Evolutionary conservation across 371 early-diverging fungal genomes (phyloP).

Genomic region (Rhizopus arrhizus): DNA sequence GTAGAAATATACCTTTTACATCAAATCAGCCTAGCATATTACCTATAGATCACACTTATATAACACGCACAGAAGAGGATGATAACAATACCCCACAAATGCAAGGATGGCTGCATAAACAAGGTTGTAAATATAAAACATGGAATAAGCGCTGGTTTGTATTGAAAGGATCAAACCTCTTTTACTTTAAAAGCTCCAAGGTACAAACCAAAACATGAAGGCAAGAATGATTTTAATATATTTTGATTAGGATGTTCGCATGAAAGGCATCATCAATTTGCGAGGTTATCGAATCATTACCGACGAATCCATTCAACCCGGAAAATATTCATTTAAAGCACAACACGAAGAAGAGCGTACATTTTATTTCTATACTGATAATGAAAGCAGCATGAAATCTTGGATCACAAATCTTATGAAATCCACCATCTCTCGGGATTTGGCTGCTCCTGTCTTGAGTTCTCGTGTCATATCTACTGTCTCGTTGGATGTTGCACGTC

Average conservation of each 20-base stretch:
- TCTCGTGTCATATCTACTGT: slow-evolving; percentile 67
- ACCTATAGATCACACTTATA: slow-evolving; percentile 17
- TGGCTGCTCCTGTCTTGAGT: slow-evolving; percentile 63
- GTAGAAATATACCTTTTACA: slow-evolving; percentile 1
- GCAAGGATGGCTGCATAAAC: slow-evolving; percentile 70
- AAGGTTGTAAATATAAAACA: slow-evolving; percentile 64
- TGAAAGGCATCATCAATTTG: slow-evolving; percentile 58
- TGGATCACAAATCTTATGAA: slow-evolving; percentile 71
- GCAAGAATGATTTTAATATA: neutral
- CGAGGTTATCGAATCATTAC: slow-evolving; percentile 53
- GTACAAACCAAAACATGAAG: slow-evolving; percentile 19
- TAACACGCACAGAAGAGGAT: slow-evolving; percentile 16
- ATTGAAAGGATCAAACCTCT: slow-evolving; percentile 63
- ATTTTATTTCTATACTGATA: slow-evolving; percentile 64
- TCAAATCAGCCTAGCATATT: slow-evolving; percentile 8
- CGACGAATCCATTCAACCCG: slow-evolving; percentile 62
- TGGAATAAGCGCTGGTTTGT: slow-evolving; percentile 77
- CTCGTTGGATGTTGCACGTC: slow-evolving; percentile 62
- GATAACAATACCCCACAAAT: slow-evolving; percentile 56
- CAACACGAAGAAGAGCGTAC: slow-evolving; percentile 61
- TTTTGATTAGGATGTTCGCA: slow-evolving; percentile 39
- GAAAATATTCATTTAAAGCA: slow-evolving; percentile 70
- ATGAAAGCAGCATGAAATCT: slow-evolving; percentile 43
- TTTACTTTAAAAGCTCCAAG: slow-evolving; percentile 68
- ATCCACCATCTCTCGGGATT: slow-evolving; percentile 65